phyloP scores from a whole-genome alignment of 176 grass and related monocot genomes.

The Leersia perrieri region DNA sequence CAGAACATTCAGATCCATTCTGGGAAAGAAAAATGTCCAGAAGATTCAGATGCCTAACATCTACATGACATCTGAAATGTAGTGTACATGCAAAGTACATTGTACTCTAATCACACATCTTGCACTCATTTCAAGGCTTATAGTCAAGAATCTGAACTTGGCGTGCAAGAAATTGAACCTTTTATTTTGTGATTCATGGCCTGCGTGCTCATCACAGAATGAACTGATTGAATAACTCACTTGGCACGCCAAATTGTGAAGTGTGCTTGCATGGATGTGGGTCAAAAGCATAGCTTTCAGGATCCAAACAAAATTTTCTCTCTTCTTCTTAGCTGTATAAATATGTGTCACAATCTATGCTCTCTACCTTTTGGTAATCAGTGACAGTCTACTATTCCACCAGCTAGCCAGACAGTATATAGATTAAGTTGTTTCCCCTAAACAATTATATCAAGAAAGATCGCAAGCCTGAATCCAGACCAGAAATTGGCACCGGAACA shows the following conservation, averaged over 20 bases:
- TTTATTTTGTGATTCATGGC: constrained; percentile 12
- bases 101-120: not conserved
- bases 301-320: not conserved
- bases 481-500: not conserved
- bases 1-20: not conserved
- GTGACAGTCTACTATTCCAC: constrained; percentile 22
- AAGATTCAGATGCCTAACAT: not conserved
- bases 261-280: not conserved
- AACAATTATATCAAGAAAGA: constrained; percentile 22
- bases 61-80: not conserved
- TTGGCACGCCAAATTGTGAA: not conserved
- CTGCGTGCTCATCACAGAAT: constrained; percentile 25
- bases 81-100: not conserved
- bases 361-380: constrained; percentile 2
- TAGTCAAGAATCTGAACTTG: constrained; percentile 5
- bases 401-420: constrained; percentile 26
- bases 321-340: not conserved
- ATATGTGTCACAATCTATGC: constrained; percentile 27
- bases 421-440: constrained; percentile 14
- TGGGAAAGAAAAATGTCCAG: not conserved
- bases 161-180: not conserved
- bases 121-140: not conserved
- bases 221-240: constrained; percentile 36
- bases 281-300: constrained; percentile 12
- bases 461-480: constrained; percentile 35